Conservation (phyloP, 306 rosid genomes). For the Echinosophora koreensis region DNA sequence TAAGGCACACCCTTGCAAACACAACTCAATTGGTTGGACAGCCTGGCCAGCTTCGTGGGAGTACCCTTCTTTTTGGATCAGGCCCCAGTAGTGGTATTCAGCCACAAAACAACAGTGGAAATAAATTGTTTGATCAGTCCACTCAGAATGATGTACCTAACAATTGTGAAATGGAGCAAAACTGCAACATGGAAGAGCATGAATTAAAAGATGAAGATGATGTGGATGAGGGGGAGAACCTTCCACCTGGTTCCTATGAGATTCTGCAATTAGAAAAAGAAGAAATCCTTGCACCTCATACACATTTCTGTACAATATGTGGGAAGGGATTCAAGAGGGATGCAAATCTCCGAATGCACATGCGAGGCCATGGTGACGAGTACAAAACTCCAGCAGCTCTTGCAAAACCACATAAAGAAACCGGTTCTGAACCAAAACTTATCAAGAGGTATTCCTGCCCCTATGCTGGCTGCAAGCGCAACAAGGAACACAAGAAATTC, state of each 20-base stretch:
- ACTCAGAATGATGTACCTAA: slow-evolving; percentile 54
- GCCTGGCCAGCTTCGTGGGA: slow-evolving; percentile 60
- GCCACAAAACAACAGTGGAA: slow-evolving; percentile 53
- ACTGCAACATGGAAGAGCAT: slow-evolving; percentile 70
- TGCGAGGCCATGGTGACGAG: slow-evolving; percentile 99
- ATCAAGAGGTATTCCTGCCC: slow-evolving; percentile 98
- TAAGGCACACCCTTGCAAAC: slow-evolving; percentile 62
- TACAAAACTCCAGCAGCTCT: slow-evolving; percentile 99
- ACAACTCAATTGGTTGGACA: slow-evolving; percentile 57
- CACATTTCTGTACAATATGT: slow-evolving; percentile 95
- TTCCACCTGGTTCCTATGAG: slow-evolving; percentile 93
- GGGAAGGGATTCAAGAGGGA: slow-evolving; percentile 99
- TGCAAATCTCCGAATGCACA: slow-evolving; percentile 97
- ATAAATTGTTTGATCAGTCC: slow-evolving; percentile 62
- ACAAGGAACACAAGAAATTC: slow-evolving; percentile 92
- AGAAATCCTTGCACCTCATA: slow-evolving; percentile 98
- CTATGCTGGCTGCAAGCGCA: slow-evolving; percentile 90
- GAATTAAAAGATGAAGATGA: slow-evolving; percentile 95
- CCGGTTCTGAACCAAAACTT: slow-evolving; percentile 67
- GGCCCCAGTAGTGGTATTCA: slow-evolving; percentile 49
- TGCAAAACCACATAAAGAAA: slow-evolving; percentile 86
- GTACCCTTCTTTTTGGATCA: slow-evolving; percentile 54
- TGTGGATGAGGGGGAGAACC: slow-evolving; percentile 88
- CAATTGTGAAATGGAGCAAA: slow-evolving; percentile 62
- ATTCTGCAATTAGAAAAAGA: slow-evolving; percentile 93